Evolutionary conservation across 2,329 filamentous ascomycete genomes (phyloP), one percentile per base, ranked within the genome.

Genomic region (Aspergillus fijiensis): DNA sequence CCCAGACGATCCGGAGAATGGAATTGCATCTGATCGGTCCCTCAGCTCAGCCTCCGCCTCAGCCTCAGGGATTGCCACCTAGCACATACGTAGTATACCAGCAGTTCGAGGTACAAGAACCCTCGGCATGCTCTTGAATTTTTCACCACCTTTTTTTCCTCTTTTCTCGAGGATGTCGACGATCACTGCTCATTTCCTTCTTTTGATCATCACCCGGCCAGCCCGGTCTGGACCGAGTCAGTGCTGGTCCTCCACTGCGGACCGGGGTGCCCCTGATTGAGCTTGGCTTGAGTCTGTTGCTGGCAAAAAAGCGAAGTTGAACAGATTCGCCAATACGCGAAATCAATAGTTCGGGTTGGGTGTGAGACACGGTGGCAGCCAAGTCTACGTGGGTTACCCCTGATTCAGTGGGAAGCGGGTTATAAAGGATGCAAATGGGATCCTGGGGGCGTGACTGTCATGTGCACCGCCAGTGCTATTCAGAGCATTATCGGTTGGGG

Each of bases 201-300:
- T 19, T 31, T 29, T 10, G 53, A 55, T 49, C 53, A 55, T 23
- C 53, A 29, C 10, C 33, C 53, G 53, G 39, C 7, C 39, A 45
- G 39, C 53, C 39, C 53, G 53, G 53, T 55, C 53, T 55, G 42
- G 53, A 55, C 53, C 53, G 27, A 45, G 53, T 55, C 53, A 55
- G 53, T 55, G 53, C 53, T 48, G 25, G 49, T 39, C 53, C 53
- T 49, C 53, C 53, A 55, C 53, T 49, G 42, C 45, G 53, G 53
- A 55, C 53, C 53, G 53, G 35, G 29, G 47, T 55, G 53, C 53
- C 53, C 53, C 53, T 55, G 53, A 55, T 47, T 29, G 48, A 47
- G 53, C 53, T 55, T 55, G 53, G 53, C 53, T 16, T 48, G 53
- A 55, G 53, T 47, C 53, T 55, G 27, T 49, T n/a, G 39, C 33